Percentiles rank a stretch among this genome's conserved stretches.
Evolutionary conservation across 2,329 filamentous ascomycete genomes (phyloP).

Genomic region (Aspergillus sp.): DNA sequence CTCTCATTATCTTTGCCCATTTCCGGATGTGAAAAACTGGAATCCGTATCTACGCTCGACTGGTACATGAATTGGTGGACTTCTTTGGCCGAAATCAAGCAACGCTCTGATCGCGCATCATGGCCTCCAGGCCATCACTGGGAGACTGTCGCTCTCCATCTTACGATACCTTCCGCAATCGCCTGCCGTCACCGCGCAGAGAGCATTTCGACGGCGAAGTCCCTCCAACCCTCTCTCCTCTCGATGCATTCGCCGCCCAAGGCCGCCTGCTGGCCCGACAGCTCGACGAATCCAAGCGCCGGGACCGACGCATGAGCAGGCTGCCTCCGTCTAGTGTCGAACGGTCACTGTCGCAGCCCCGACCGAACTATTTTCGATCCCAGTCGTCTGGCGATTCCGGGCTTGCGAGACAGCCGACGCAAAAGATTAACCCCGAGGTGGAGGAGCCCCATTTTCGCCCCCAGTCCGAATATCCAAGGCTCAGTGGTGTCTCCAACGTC

Average conservation of each 20-base stretch:
- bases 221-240: conserved; percentile 81
- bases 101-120: conserved; percentile 16
- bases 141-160: conserved; percentile 54
- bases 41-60: conserved; percentile 2
- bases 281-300: conserved; percentile 66
- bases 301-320: conserved; percentile 72
- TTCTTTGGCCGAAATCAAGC: neutral
- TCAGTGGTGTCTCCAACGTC: conserved; percentile 50
- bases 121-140: conserved; percentile 49
- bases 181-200: conserved; percentile 62
- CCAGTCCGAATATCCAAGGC: conserved; percentile 63
- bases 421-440: conserved; percentile 27
- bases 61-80: conserved; percentile 8
- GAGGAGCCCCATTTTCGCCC: conserved; percentile 48
- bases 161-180: conserved; percentile 43
- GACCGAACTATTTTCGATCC: conserved; percentile 73
- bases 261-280: conserved; percentile 79
- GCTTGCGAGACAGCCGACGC: conserved; percentile 30
- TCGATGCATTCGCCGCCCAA: conserved; percentile 91
- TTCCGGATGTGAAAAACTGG: conserved; percentile 7
- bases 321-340: conserved; percentile 74
- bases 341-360: conserved; percentile 67
- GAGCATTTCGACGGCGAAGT: conserved; percentile 62
- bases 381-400: conserved; percentile 51
- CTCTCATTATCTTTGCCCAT: neutral